Conservation (phyloP, 108 stramenopile genomes). For the Nitzschia sp. region DNA sequence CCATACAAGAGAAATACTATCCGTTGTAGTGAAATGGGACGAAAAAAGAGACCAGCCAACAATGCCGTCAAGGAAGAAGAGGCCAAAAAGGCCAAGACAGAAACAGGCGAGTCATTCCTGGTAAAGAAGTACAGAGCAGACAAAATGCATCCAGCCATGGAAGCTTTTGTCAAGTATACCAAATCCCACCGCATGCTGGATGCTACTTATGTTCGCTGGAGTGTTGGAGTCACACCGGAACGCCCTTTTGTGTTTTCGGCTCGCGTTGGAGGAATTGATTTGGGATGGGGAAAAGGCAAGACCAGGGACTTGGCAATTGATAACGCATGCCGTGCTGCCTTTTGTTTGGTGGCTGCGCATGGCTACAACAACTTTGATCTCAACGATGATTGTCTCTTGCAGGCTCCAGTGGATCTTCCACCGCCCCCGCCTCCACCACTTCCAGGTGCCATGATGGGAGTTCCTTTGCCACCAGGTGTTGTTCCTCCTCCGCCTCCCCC, state of each 20-base stretch:
- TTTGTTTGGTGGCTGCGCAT: slow-evolving; percentile 78
- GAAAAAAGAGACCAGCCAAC: slow-evolving; percentile 47
- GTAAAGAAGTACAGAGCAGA: slow-evolving; percentile 86
- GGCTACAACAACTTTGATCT: slow-evolving; percentile 81
- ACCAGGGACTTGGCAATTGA: slow-evolving; percentile 81
- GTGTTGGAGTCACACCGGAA: slow-evolving; percentile 60
- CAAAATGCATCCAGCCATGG: slow-evolving; percentile 70
- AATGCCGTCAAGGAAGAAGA: slow-evolving; percentile 6
- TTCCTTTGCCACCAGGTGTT: slow-evolving; percentile 41
- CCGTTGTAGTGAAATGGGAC: too few species aligned
- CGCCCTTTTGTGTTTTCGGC: slow-evolving; percentile 76
- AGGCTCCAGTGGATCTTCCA: slow-evolving; percentile 51
- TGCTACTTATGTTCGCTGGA: slow-evolving; percentile 71
- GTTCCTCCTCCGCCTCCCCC: slow-evolving; percentile 33
- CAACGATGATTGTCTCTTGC: slow-evolving; percentile 78
- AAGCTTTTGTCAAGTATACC: slow-evolving; percentile 82
- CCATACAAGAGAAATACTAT: too few species aligned
- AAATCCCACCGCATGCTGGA: slow-evolving; percentile 87
- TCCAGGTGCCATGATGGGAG: slow-evolving; percentile 28
- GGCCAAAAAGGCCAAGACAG: slow-evolving; percentile 28
- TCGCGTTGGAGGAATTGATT: slow-evolving; percentile 67
- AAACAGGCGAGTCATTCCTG: slow-evolving; percentile 57
- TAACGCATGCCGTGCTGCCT: slow-evolving; percentile 75
- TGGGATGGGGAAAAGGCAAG: slow-evolving; percentile 83
- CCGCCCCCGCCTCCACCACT: slow-evolving; percentile 65